Evolutionary conservation across 768 basidiomycete species (phyloP).

Genomic region (Rhodotorula kratochvilovae): DNA sequence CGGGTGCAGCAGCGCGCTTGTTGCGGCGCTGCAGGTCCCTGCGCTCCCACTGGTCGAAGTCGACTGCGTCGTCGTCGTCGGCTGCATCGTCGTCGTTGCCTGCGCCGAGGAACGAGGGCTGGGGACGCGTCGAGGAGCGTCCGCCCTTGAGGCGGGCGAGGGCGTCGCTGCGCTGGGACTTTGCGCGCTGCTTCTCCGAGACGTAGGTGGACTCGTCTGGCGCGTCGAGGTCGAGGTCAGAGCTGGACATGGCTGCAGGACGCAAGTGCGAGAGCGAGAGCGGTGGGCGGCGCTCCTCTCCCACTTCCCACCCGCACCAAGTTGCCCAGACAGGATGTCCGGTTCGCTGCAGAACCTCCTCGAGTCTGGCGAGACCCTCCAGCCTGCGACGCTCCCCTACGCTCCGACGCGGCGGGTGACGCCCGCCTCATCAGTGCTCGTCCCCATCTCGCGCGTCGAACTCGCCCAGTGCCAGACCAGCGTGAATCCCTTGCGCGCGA

Average conservation of each 20-base stretch:
- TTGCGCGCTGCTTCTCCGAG: not conserved
- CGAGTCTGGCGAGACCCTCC: not conserved
- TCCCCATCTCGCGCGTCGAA: slow-evolving; percentile 59
- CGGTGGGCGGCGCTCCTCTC: not conserved
- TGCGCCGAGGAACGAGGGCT: slow-evolving; percentile 37
- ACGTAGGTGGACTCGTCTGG: not conserved
- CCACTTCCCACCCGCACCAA: not conserved
- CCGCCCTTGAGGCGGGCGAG: slow-evolving; percentile 17
- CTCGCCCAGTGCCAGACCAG: slow-evolving; percentile 51
- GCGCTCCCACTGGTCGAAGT: slow-evolving; percentile 10
- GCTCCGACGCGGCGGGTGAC: slow-evolving; percentile 25
- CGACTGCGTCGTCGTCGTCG: slow-evolving; percentile 8
- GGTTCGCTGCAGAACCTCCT: slow-evolving; percentile 15
- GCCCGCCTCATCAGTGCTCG: slow-evolving; percentile 42
- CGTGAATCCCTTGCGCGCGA: slow-evolving; percentile 18
- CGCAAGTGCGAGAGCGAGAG: not conserved
- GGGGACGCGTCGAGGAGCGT: slow-evolving; percentile 7
- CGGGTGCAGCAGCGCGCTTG: not conserved
- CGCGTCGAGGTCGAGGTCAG: not conserved
- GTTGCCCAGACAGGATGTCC: not conserved
- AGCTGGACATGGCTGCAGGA: not conserved
- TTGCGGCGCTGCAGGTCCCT: slow-evolving; percentile 46
- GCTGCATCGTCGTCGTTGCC: slow-evolving; percentile 33
- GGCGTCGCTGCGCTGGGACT: slow-evolving; percentile 6
- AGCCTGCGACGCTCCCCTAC: not conserved